These are phyloP conservation scores for Exophiala sp. DNA, from an alignment of 2,329 filamentous ascomycete genomes.

Conservation along the genomic window DNA sequence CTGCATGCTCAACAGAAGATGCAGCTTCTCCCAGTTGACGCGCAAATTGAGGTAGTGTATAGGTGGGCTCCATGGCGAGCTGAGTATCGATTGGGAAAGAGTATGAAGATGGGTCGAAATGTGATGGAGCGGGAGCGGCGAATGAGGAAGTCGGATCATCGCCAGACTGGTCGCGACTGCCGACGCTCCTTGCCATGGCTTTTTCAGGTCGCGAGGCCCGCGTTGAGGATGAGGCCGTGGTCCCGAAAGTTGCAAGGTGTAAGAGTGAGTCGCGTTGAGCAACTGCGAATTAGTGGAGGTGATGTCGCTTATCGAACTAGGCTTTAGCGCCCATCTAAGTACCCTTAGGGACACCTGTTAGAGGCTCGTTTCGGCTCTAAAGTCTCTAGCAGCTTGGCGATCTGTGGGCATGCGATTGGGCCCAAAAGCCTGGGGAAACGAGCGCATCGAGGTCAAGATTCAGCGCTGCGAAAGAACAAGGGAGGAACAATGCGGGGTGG, in stretches of 20 bases:
- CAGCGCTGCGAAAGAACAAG: too few species aligned
- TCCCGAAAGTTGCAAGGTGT: conserved; percentile 16
- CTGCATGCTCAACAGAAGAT: neutral
- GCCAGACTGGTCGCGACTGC: conserved; percentile 16
- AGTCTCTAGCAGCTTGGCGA: too few species aligned
- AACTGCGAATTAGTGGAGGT: too few species aligned
- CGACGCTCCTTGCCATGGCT: conserved; percentile 15
- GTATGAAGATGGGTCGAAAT: conserved; percentile 15
- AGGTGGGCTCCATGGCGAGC: conserved; percentile 19
- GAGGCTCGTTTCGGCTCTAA: too few species aligned
- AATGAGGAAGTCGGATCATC: conserved; percentile 19
- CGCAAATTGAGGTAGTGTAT: conserved; percentile 13
- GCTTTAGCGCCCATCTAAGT: too few species aligned
- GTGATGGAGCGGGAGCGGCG: conserved; percentile 6
- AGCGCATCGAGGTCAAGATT: too few species aligned
- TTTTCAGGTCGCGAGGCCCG: neutral
- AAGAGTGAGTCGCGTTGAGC: conserved; percentile 6
- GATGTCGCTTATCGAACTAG: too few species aligned
- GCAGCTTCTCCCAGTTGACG: conserved; percentile 13
- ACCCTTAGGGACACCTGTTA: too few species aligned
- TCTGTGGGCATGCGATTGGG: too few species aligned
- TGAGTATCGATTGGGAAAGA: conserved; percentile 20
- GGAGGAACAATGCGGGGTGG: too few species aligned
- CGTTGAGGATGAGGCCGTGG: conserved; percentile 14
- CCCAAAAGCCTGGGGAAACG: too few species aligned